phyloP scores from a whole-genome alignment of 345 rosid genomes.

The Rhizophora apiculata region DNA sequence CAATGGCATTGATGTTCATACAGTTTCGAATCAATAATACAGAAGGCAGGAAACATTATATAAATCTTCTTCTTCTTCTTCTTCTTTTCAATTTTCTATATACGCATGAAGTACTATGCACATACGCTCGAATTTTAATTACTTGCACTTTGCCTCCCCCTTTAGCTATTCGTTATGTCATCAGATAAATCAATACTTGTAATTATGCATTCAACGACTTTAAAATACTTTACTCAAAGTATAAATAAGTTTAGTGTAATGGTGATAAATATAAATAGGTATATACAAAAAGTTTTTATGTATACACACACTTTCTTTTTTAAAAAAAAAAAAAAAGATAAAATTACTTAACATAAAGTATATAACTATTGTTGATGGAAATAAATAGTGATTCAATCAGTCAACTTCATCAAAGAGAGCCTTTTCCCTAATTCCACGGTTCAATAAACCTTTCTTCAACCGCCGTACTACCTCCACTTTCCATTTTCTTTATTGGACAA shows the following conservation, averaged over 20 bases:
- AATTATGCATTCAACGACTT: too few relatives aligned
- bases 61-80: background rate
- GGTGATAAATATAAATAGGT: too few relatives aligned
- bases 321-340: too few relatives aligned
- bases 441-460: constrained; percentile 38
- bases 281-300: too few relatives aligned
- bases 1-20: constrained; percentile 46
- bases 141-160: constrained; percentile 17
- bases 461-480: constrained; percentile 25
- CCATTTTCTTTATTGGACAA: constrained; percentile 11
- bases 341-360: too few relatives aligned
- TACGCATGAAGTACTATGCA: too few relatives aligned
- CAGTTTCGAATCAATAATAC: constrained; percentile 53
- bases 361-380: too few relatives aligned
- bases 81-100: background rate
- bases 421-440: constrained; percentile 11
- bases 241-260: too few relatives aligned
- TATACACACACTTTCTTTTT: too few relatives aligned
- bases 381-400: too few relatives aligned
- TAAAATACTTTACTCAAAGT: too few relatives aligned
- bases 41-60: constrained; percentile 12
- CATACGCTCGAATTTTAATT: background rate
- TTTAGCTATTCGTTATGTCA: constrained; percentile 44
- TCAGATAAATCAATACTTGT: background rate
- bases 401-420: too few relatives aligned